Base-by-base conservation (phyloP, 2,329 filamentous ascomycete genomes). In the Pseudopithomyces maydicus region DNA sequence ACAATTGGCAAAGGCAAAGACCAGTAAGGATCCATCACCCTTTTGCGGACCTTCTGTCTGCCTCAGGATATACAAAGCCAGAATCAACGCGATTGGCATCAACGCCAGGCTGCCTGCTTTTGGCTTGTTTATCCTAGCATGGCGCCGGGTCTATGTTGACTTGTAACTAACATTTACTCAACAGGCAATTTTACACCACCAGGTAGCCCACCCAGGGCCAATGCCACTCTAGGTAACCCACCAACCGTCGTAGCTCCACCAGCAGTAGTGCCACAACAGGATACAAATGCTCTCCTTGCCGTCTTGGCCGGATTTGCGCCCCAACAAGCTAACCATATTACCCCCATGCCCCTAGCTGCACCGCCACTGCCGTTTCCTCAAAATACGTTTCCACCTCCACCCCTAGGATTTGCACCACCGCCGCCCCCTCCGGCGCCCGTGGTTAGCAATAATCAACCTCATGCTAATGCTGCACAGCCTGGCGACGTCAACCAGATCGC, bases 1-100 rank as follows among this genome's bases (percentile, higher is more conserved):
- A 73, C 93, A 91, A 77, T 77, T 96, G 69, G 88, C 83, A 62
- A 82, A 86, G 58, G 80, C 81, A 57, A 76, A 81, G 65, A 81
- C 84, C 72, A 87, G 89, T 92, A 91, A 82, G 89, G 76, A 12
- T 19, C 32, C 22, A 3, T 36, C 4, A 6, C 11, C n/a, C 32
- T 22, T 10, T 33, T 32, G 26, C 26, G 26, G 23, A 29, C 23
- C n/a, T n/a, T n/a, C 3, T 29, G 15, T 32, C 43, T 45, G 23
- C 43, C 8, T 29, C 26, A 8, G 26, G 26, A 29, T 8, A 29
- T 29, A 8, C 26, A 8, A 29, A 5, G 8, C 26, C 35, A 38
- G 35, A 38, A 38, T 14, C n/a, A n/a, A 38, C 3, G 35, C 35
- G 35, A 14, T 11, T 6, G 35, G 35, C 12, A 38, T 38, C 5